Percentiles rank a stretch among this genome's conserved stretches.
Evolutionary conservation across 2,329 filamentous ascomycete genomes (phyloP).

Genomic region (Nannizzia gypsea): DNA sequence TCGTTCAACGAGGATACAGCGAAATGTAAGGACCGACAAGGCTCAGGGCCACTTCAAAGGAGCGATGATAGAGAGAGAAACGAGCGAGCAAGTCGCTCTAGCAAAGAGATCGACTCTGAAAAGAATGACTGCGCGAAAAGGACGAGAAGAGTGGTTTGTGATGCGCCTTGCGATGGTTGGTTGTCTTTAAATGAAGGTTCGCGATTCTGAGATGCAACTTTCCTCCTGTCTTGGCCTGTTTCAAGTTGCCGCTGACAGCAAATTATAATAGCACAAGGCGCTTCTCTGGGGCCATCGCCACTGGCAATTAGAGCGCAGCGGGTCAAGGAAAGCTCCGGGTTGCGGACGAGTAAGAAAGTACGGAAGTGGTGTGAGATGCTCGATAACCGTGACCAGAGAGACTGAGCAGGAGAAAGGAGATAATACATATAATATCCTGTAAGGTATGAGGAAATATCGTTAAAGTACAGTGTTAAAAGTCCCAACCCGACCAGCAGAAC

Average conservation of each 20-base stretch:
- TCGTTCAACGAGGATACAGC: background rate
- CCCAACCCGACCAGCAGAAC: constrained; percentile 2
- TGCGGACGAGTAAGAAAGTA: background rate
- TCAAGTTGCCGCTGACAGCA: constrained; percentile 1
- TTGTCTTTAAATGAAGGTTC: background rate
- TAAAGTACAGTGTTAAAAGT: constrained; percentile 1
- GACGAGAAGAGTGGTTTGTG: constrained; percentile 5
- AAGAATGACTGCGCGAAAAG: constrained; percentile 9
- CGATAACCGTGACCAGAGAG: background rate
- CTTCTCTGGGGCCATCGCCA: background rate
- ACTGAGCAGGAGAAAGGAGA: background rate
- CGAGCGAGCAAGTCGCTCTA: constrained; percentile 11
- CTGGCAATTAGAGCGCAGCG: background rate
- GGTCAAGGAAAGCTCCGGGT: too few species aligned
- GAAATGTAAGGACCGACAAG: background rate
- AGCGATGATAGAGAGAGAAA: constrained; percentile 14
- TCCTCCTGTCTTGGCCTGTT: constrained; percentile 2
- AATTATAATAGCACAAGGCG: background rate
- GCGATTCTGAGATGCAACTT: background rate
- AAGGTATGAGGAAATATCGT: background rate
- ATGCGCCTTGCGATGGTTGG: background rate
- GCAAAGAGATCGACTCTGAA: constrained; percentile 11
- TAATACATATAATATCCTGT: background rate
- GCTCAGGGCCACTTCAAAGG: constrained; percentile 4
- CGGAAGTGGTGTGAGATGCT: too few species aligned